Conservation (phyloP, 1,284 basidiomycete genomes). For the Ceratobasidium sp. region DNA sequence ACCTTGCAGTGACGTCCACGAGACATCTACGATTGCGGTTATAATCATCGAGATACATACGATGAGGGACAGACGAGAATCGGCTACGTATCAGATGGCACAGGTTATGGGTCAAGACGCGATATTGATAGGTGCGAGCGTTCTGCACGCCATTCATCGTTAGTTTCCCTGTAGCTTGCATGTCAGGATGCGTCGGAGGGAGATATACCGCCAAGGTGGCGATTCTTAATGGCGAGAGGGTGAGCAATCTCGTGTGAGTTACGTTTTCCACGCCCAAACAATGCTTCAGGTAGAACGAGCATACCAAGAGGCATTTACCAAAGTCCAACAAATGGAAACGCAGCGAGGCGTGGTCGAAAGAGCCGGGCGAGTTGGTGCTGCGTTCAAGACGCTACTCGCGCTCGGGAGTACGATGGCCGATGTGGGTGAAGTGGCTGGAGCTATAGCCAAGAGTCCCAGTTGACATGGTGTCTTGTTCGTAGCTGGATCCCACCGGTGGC, state of each 20-base stretch:
- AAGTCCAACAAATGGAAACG: not conserved
- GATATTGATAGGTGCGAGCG: not conserved
- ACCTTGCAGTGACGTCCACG: not conserved
- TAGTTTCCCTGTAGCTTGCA: not conserved
- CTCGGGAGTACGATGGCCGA: slow-evolving; percentile 2
- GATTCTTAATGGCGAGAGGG: not conserved
- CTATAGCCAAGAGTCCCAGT: not conserved
- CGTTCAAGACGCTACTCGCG: slow-evolving; percentile 6
- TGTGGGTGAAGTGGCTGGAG: not conserved
- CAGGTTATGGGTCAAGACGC: not conserved
- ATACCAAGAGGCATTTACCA: not conserved
- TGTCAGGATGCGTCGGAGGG: not conserved
- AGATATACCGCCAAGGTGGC: not conserved
- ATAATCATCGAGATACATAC: not conserved
- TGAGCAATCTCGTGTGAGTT: too few species aligned
- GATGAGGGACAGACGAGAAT: not conserved
- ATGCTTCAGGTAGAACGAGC: not conserved
- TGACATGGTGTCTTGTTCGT: not conserved
- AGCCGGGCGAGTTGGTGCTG: not conserved
- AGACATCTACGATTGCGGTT: not conserved
- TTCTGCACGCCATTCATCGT: not conserved
- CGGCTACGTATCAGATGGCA: not conserved
- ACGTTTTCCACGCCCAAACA: not conserved
- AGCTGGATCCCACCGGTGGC: not conserved
- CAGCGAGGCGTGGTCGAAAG: not conserved